These are phyloP conservation scores for Nannochloris sp. DNA, from an alignment of 139 green algal species.

Conservation along the genomic window DNA sequence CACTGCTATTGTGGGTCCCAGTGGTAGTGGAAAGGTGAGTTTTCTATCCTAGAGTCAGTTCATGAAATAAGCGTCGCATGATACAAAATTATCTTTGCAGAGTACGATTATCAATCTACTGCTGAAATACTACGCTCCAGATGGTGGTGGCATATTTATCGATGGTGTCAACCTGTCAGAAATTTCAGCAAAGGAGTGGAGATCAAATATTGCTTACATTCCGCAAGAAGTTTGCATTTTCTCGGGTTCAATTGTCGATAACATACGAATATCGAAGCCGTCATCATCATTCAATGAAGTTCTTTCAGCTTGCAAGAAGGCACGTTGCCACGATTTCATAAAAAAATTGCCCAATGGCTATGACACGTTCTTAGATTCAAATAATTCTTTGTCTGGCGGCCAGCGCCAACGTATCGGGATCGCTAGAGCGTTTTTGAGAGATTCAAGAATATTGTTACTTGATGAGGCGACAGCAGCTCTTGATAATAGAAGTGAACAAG, in stretches of 20 bases:
- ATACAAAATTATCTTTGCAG: constrained; percentile 20
- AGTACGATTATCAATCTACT: constrained; percentile 68
- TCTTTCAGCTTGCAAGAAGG: constrained; percentile 37
- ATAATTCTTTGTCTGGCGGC: constrained; percentile 50
- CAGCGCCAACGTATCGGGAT: constrained; percentile 77
- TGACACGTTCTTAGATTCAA: constrained; percentile 21
- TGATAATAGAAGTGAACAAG: constrained; percentile 53
- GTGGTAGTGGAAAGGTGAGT: constrained; percentile 37
- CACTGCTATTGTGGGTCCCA: constrained; percentile 69
- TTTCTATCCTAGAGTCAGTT: background rate
- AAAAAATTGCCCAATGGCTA: constrained; percentile 25
- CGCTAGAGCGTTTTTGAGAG: constrained; percentile 55
- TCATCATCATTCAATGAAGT: constrained; percentile 27
- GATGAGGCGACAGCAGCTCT: constrained; percentile 87
- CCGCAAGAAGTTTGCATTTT: constrained; percentile 77
- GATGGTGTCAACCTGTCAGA: constrained; percentile 10
- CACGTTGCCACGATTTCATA: constrained; percentile 69
- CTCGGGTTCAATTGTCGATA: constrained; percentile 69
- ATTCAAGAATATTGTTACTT: constrained; percentile 78
- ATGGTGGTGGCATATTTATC: constrained; percentile 34
- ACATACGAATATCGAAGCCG: constrained; percentile 65
- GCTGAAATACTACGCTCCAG: constrained; percentile 46
- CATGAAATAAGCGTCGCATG: constrained; percentile 6
- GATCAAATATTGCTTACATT: constrained; percentile 50
- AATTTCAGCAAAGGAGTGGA: constrained; percentile 58